Percentiles rank a stretch among this genome's conserved stretches.
These are phyloP conservation scores for Linnemannia exigua DNA, from an alignment of 192 early-diverging fungal genomes.

Conservation along the genomic window DNA sequence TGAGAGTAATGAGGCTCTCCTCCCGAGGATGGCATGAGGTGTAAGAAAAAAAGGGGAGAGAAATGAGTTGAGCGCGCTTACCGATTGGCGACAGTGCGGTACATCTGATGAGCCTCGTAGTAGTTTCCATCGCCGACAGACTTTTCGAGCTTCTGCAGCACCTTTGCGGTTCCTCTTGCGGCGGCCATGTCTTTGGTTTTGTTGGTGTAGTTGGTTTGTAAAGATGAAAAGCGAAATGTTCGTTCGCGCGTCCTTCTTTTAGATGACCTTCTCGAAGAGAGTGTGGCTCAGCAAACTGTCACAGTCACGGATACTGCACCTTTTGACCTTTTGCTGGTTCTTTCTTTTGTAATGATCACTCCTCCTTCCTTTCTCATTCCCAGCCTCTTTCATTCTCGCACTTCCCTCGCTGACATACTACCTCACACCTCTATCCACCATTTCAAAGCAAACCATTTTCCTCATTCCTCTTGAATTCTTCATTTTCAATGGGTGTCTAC, in stretches of 20 bases:
- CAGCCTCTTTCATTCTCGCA: not conserved
- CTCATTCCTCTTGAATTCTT: not conserved
- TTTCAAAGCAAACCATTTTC: not conserved
- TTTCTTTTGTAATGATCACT: conserved; percentile 2
- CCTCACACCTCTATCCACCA: not conserved
- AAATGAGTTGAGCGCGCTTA: conserved; percentile 50
- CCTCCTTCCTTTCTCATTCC: not conserved
- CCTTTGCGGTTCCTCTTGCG: conserved; percentile 70
- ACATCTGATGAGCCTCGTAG: conserved; percentile 99
- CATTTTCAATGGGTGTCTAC: conserved; percentile 27
- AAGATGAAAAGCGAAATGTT: not conserved
- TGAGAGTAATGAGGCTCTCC: not conserved
- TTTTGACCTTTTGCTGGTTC: not conserved
- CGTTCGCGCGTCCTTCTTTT: not conserved
- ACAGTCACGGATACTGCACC: conserved; percentile 12
- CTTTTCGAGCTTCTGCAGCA: conserved; percentile 77
- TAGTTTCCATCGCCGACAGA: conserved; percentile 85
- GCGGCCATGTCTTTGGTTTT: conserved; percentile 23
- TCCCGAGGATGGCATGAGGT: not conserved
- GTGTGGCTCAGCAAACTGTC: conserved; percentile 11
- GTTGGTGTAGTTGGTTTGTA: not conserved
- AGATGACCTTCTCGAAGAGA: not conserved
- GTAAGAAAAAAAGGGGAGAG: no score
- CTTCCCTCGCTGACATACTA: not conserved
- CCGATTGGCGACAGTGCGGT: conserved; percentile 91